Evolutionary conservation across 2,329 filamentous ascomycete genomes (phyloP), one percentile per base, ranked within the genome.

Genomic region (Camillea tinctor): DNA sequence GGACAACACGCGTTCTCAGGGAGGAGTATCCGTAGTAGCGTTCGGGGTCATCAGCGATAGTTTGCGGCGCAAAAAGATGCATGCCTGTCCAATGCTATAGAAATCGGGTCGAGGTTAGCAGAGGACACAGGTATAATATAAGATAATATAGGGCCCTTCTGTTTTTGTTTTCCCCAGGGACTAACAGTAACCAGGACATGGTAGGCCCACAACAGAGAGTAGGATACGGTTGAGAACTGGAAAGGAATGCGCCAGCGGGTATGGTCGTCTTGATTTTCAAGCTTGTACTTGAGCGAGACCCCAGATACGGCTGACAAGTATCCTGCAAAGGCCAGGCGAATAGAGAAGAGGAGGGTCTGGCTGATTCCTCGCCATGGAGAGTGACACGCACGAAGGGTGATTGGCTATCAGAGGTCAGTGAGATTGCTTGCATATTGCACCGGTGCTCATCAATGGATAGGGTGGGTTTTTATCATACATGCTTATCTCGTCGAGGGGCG

Each of bases 341-440:
- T 65, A 57, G 74, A 70, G 54, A 81, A 75, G 52, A 84, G 75
- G 26, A 74, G 58, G 52, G 77, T 77, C 61, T 84, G 81, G 23
- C 75, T 76, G 53, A 84, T 77, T 56, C 67, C 74, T 6, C 72
- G 66, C 80, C 81, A 84, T 20, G 81, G 78, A 1, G 82, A 84
- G 62, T 84, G 82, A 49, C 78, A 80, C 52, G 77, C 80, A 66
- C 81, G 79, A 15, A 83, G 75, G 59, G 81, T 83, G 15, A 82
- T 79, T 24, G 81, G 79, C 81, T 84, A 52, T 49, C 7, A n/a
- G 4, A 9, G 15, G 30, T 59, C 23, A 62, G 30, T 59, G 21
- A 62, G 50, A 57, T 70, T 57, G 71, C 62, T 11, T 21, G 6
- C 50, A 40, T 15, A 36, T 4, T n/a, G 17, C 4, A 49, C 51